These are phyloP conservation scores for Euclidium syriacum DNA, from an alignment of 345 rosid genomes.

Conservation along the genomic window DNA sequence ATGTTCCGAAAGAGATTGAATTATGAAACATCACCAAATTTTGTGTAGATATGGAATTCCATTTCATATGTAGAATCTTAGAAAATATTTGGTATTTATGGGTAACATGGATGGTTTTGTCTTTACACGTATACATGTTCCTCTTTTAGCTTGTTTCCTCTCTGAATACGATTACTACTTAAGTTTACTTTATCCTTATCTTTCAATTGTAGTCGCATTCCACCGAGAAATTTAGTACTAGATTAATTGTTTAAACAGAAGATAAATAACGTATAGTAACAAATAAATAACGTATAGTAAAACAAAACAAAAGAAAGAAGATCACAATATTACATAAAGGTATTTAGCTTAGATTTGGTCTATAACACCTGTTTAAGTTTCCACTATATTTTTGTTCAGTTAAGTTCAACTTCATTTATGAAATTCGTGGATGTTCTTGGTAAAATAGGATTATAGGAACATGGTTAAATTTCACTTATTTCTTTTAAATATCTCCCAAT, in stretches of 20 bases:
- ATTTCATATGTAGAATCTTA: neutral
- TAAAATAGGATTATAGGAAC: too few relatives aligned
- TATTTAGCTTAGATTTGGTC: too few relatives aligned
- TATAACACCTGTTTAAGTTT: too few relatives aligned
- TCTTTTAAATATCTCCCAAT: too few relatives aligned
- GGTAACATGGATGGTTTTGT: conserved; percentile 16
- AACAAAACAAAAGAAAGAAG: neutral
- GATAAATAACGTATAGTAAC: neutral
- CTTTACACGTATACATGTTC: neutral
- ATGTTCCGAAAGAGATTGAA: neutral
- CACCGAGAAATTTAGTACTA: neutral
- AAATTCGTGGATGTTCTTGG: too few relatives aligned
- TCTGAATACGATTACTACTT: conserved; percentile 1
- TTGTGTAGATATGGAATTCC: neutral
- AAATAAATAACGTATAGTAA: neutral
- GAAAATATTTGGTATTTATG: neutral
- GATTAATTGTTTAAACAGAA: neutral
- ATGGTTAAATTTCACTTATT: too few relatives aligned
- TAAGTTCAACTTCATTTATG: too few relatives aligned
- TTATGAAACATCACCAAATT: neutral
- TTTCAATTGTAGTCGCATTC: neutral
- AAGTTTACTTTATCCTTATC: neutral
- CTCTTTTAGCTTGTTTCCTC: neutral
- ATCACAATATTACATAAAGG: too few relatives aligned
- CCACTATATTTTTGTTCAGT: too few relatives aligned